Conservation (phyloP, 225 moss, liverwort and hornwort species). For the Bryum argenteum region DNA sequence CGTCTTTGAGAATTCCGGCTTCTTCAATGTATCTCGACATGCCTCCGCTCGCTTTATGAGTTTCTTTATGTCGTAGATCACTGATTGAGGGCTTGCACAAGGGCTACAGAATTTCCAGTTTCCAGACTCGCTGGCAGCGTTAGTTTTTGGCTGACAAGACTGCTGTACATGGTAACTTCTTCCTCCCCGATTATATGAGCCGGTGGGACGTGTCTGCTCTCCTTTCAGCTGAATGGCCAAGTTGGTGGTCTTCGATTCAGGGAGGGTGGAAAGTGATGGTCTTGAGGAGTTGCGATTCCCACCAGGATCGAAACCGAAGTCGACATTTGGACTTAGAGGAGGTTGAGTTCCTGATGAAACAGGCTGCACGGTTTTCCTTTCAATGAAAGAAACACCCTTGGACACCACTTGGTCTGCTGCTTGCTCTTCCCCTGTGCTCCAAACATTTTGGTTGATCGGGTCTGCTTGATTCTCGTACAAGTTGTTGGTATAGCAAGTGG, state of each 20-base stretch:
- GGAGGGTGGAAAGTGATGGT: neutral
- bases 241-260: neutral
- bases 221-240: neutral
- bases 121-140: neutral
- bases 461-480: constrained; percentile 15
- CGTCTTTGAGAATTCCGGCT: constrained; percentile 17
- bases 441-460: neutral
- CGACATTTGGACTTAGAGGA: constrained; percentile 9
- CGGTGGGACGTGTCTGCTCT: neutral
- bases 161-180: neutral
- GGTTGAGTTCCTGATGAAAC: constrained; percentile 14
- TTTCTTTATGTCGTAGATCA: constrained; percentile 36
- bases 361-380: neutral
- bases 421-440: constrained; percentile 17
- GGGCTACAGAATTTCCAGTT: constrained; percentile 1
- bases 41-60: constrained; percentile 46
- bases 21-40: constrained; percentile 41
- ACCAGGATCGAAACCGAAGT: constrained; percentile 33
- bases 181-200: constrained; percentile 4
- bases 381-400: neutral
- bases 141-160: constrained; percentile 11
- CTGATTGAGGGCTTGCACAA: constrained; percentile 19
- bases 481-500: constrained; percentile 19
- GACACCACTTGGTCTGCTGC: neutral
- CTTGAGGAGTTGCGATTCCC: neutral